Evolutionary conservation across 768 basidiomycete species (phyloP).

Genomic region (Panus rudis): DNA sequence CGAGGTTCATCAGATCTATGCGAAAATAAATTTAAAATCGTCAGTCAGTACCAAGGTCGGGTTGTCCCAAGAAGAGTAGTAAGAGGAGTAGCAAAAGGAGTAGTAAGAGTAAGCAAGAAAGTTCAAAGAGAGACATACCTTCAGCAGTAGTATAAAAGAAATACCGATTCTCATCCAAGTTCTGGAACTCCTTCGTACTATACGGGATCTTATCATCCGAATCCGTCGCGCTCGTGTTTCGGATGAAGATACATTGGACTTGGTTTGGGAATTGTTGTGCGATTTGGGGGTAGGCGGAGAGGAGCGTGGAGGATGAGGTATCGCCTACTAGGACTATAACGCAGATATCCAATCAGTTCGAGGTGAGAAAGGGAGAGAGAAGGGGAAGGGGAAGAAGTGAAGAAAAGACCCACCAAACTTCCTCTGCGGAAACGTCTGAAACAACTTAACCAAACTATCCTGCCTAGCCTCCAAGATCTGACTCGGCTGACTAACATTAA

Average conservation of each 20-base stretch:
- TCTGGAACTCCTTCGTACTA: conserved; percentile 25
- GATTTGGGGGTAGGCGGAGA: conserved; percentile 20
- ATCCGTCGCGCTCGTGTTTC: conserved; percentile 28
- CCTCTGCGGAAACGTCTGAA: conserved; percentile 26
- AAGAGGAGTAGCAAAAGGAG: not conserved
- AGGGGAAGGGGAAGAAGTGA: not conserved
- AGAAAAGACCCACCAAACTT: conserved; percentile 18
- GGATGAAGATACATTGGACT: conserved; percentile 25
- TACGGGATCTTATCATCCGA: conserved; percentile 26
- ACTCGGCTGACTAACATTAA: conserved; percentile 24
- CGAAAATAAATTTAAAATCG: not conserved
- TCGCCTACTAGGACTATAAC: conserved; percentile 17
- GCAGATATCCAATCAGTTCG: not conserved
- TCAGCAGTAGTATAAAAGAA: conserved; percentile 21
- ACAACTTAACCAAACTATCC: conserved; percentile 21
- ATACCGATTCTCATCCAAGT: conserved; percentile 22
- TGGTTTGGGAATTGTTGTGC: conserved; percentile 19
- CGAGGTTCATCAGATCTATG: conserved; percentile 14
- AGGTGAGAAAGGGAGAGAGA: not conserved
- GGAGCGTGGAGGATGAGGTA: conserved; percentile 17
- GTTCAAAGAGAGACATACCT: conserved; percentile 6
- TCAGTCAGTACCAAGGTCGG: no score
- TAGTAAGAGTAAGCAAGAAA: not conserved
- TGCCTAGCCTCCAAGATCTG: conserved; percentile 24
- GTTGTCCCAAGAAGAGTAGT: not conserved